Conservation (phyloP, 495 filamentous ascomycete genomes). For the Aspergillus affinis region DNA sequence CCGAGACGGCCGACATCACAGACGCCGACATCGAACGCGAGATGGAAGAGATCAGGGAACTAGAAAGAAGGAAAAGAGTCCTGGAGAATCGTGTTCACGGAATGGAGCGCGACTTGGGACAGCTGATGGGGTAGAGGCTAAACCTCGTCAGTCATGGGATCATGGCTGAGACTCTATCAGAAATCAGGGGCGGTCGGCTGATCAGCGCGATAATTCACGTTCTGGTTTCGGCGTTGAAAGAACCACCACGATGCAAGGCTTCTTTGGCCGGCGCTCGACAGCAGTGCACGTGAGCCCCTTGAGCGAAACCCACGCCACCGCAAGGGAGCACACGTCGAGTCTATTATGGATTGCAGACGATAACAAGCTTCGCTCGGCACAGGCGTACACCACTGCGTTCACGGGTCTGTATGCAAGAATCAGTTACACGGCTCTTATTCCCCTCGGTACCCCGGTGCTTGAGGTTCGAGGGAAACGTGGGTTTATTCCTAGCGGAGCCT, state of each 20-base stretch:
- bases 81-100: constrained; percentile 75
- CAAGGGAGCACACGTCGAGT: not conserved
- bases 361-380: not conserved
- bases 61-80: constrained; percentile 73
- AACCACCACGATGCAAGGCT: not conserved
- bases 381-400: not conserved
- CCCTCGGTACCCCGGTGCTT: not conserved
- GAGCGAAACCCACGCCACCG: too few relatives aligned
- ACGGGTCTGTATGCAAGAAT: not conserved
- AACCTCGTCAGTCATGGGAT: not conserved
- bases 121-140: constrained; percentile 50
- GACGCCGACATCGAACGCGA: constrained; percentile 74
- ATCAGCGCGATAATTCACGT: not conserved
- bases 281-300: too few relatives aligned
- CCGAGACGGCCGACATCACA: constrained; percentile 54
- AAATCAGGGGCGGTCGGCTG: not conserved
- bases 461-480: not conserved
- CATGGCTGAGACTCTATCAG: not conserved
- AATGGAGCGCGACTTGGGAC: constrained; percentile 79
- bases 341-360: too few relatives aligned
- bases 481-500: not conserved
- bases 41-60: constrained; percentile 72
- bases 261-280: not conserved
- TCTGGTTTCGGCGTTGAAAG: not conserved
- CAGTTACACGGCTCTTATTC: not conserved